Evolutionary conservation across 164 flowering plant genomes (phyloP), one percentile per base, ranked within the genome.

Genomic region (Stephania cephalantha): DNA sequence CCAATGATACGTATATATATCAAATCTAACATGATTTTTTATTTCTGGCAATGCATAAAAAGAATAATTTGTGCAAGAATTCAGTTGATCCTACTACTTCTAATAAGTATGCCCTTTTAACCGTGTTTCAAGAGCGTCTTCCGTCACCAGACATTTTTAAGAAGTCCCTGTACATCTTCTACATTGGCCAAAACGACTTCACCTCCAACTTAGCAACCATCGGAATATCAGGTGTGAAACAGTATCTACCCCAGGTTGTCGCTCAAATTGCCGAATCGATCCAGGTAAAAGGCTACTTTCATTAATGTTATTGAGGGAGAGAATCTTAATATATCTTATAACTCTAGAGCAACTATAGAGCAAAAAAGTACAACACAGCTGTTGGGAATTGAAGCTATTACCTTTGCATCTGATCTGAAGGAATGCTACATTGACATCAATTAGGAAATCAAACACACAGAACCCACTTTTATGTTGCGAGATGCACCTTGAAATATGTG

Each of bases 121-220:
- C 64, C 35, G n/a, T 18, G 71, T 46, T 18, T 1, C 15, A 35
- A 67, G 72, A 66, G 50, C 2, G n/a, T 11, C 87, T 95, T 68
- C 99, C 99, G 55, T 76, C 82, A 0, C 81, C 76, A 0, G 84
- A 82, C 72, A 79, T 91, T 25, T 90, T 90, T 45, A 88, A 90
- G 13, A 92, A 87, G 73, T 88, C 96, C 0, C 83, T 93, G 11
- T 91, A 93, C 82, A 89, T 90, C 25, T 75, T 95, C 17, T 88
- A 90, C 74, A 91, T 95, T 45, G 99, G 99, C 50, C 99, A 95
- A 75, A 91, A 95, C 48, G 99, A 95, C 75, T 90, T 95, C 85
- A 90, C 99, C 3, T 85, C 88, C 70, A 83, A 88, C 42, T 77
- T 91, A 46, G 83, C 81, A 46, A 72, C 83, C 4, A 73, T 83